A percentile compares a stretch with the other conserved stretches of the same genome.
phyloP scores from a whole-genome alignment of 2,329 filamentous ascomycete genomes.

The Phaeoacremonium minimum region DNA sequence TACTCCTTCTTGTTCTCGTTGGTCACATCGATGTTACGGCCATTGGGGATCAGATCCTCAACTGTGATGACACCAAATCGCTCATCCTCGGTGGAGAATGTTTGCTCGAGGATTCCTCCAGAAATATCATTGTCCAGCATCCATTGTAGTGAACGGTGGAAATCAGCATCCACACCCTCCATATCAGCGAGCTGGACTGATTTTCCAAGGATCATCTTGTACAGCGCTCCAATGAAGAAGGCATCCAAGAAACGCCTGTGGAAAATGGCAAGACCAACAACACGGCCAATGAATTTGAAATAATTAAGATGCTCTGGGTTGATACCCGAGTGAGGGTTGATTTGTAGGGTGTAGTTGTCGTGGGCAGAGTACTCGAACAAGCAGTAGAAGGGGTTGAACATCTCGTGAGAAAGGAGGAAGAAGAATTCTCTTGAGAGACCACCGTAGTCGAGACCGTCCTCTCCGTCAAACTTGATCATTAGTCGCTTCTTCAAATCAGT shows the following conservation, averaged over 20 bases:
- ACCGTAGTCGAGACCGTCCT: slow-evolving; percentile 96
- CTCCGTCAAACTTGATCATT: slow-evolving; percentile 99
- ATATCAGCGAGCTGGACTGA: slow-evolving; percentile 89
- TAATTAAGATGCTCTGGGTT: slow-evolving; percentile 99
- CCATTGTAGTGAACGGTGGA: slow-evolving; percentile 95
- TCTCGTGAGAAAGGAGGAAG: slow-evolving; percentile 97
- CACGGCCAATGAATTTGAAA: slow-evolving; percentile 98
- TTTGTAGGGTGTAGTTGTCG: slow-evolving; percentile 99
- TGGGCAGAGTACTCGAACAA: slow-evolving; percentile 99
- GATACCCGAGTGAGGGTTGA: slow-evolving; percentile 98
- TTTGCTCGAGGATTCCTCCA: slow-evolving; percentile 88
- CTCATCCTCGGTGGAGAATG: slow-evolving; percentile 96
- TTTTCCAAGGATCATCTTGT: slow-evolving; percentile 99
- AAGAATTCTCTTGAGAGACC: slow-evolving; percentile 98
- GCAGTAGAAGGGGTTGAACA: slow-evolving; percentile 99
- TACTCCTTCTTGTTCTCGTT: slow-evolving; percentile 99
- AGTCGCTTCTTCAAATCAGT: slow-evolving; percentile 95
- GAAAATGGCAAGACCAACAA: slow-evolving; percentile 96
- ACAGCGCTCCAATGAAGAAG: slow-evolving; percentile 98
- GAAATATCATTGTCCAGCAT: slow-evolving; percentile 96
- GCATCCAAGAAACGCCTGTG: slow-evolving; percentile 95
- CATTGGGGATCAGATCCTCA: slow-evolving; percentile 87
- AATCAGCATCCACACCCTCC: slow-evolving; percentile 98
- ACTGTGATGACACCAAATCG: slow-evolving; percentile 92
- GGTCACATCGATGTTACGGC: slow-evolving; percentile 89